Evolutionary conservation across 2,329 filamentous ascomycete genomes (phyloP).

Genomic region (Apiospora rasikravindrae): DNA sequence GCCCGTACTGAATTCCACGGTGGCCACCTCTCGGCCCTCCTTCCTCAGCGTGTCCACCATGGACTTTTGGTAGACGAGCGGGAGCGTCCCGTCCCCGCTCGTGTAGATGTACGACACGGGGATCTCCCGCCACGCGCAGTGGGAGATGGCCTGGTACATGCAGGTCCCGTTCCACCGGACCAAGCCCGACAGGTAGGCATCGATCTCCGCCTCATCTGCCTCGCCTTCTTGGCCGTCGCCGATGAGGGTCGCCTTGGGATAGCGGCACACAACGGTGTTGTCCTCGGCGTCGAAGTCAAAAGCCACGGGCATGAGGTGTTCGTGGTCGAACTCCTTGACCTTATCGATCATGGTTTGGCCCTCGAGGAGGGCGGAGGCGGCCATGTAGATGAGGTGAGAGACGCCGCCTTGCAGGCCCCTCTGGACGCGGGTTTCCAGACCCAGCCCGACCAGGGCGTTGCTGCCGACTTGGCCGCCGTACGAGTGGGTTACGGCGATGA

Average conservation of each 20-base stretch:
- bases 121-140: slow-evolving; percentile 25
- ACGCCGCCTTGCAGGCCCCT: slow-evolving; percentile 31
- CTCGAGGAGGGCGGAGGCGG: slow-evolving; percentile 23
- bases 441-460: slow-evolving; percentile 32
- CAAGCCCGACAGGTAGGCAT: slow-evolving; percentile 17
- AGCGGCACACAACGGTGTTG: slow-evolving; percentile 22
- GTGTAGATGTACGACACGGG: slow-evolving; percentile 26
- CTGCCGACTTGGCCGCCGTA: slow-evolving; percentile 37
- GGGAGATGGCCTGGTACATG: slow-evolving; percentile 24
- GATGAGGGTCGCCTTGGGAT: slow-evolving; percentile 19
- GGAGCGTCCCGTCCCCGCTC: slow-evolving; percentile 22
- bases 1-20: slow-evolving; percentile 24
- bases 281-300: slow-evolving; percentile 26
- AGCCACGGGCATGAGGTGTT: slow-evolving; percentile 21
- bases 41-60: slow-evolving; percentile 25
- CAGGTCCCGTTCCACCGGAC: slow-evolving; percentile 27
- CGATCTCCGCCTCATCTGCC: slow-evolving; percentile 21
- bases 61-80: slow-evolving; percentile 24
- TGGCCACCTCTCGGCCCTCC: slow-evolving; percentile 24
- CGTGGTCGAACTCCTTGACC: slow-evolving; percentile 24
- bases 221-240: slow-evolving; percentile 20
- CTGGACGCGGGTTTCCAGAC: slow-evolving; percentile 23
- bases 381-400: slow-evolving; percentile 32
- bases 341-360: slow-evolving; percentile 25
- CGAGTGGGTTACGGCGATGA: slow-evolving; percentile 32